A percentile compares a stretch with the other conserved stretches of the same genome.
phyloP scores from a whole-genome alignment of 768 basidiomycete species.

The Psilocybe cubensis region DNA sequence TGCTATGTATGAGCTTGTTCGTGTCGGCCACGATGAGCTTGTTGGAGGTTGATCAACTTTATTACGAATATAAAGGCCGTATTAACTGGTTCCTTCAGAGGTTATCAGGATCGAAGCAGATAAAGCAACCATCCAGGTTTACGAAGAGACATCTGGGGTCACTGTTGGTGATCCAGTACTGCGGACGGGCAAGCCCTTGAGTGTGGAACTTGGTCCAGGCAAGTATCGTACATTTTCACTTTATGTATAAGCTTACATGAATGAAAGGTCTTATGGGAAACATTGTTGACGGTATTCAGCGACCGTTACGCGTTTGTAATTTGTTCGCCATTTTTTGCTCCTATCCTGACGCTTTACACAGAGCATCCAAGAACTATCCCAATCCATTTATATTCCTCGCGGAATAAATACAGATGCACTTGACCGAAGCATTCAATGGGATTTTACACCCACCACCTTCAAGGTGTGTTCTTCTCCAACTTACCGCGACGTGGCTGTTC shows the following conservation, averaged over 20 bases:
- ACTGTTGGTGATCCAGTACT: constrained; percentile 98
- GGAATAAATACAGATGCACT: constrained; percentile 98
- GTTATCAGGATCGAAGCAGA: constrained; percentile 98
- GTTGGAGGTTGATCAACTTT: constrained; percentile 78
- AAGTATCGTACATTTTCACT: constrained; percentile 24
- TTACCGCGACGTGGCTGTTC: not conserved
- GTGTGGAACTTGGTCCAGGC: constrained; percentile 98
- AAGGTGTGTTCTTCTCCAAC: constrained; percentile 49
- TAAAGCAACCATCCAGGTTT: constrained; percentile 98
- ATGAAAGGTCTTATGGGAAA: constrained; percentile 93
- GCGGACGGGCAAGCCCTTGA: constrained; percentile 96
- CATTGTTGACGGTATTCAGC: constrained; percentile 97
- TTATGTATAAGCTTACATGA: not conserved
- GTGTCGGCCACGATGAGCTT: constrained; percentile 97
- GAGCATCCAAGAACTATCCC: constrained; percentile 95
- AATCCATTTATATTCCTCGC: constrained; percentile 99
- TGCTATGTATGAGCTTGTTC: constrained; percentile 97
- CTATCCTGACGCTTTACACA: constrained; percentile 25
- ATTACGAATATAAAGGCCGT: not conserved
- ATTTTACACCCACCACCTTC: constrained; percentile 84
- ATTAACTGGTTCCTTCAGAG: constrained; percentile 55
- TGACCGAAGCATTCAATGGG: constrained; percentile 89
- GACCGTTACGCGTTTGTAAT: constrained; percentile 77
- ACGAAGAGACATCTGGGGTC: constrained; percentile 99
- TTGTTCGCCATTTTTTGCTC: not conserved